Evolutionary conservation across 2,329 filamentous ascomycete genomes (phyloP).

Genomic region (Calycina herbarum): DNA sequence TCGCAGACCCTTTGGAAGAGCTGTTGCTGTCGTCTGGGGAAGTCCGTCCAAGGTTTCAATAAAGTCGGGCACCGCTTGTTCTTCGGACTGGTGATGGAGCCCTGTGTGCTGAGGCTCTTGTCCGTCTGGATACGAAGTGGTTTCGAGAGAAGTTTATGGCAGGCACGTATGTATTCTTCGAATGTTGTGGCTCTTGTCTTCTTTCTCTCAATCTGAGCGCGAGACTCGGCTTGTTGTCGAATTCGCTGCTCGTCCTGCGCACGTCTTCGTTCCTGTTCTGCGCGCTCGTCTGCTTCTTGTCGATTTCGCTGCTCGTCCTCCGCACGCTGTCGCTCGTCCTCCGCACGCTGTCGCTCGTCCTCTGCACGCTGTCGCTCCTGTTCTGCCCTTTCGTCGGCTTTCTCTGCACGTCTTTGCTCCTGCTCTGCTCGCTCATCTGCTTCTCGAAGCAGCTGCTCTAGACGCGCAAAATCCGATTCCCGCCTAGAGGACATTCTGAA

Average conservation of each 20-base stretch:
- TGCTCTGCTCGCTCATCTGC: conserved; percentile 4
- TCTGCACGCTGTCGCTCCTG: conserved; percentile 19
- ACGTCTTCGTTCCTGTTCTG: background rate
- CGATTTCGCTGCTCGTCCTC: no score
- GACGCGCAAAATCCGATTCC: conserved; percentile 13
- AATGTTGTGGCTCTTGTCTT: conserved; percentile 26
- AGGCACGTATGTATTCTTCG: conserved; percentile 28
- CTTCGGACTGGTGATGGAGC: conserved; percentile 29
- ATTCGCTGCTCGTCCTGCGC: background rate
- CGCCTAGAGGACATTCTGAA: conserved; percentile 10
- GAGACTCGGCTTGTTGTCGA: conserved; percentile 14
- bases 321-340: no score
- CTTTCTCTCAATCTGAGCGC: conserved; percentile 18
- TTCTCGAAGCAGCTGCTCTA: conserved; percentile 16
- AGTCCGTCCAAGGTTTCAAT: conserved; percentile 28
- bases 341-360: no score
- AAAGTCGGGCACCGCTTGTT: conserved; percentile 27
- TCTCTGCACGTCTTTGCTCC: no score
- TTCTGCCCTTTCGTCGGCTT: conserved; percentile 7
- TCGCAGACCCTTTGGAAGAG: conserved; percentile 25
- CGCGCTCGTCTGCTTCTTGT: conserved; percentile 8
- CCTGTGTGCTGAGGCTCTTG: conserved; percentile 29
- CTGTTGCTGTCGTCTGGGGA: conserved; percentile 23
- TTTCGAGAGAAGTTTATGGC: conserved; percentile 24
- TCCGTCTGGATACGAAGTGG: conserved; percentile 29